These are phyloP conservation scores for Saksenaea oblongispora DNA, from an alignment of 371 early-diverging fungal genomes.

Conservation along the genomic window DNA sequence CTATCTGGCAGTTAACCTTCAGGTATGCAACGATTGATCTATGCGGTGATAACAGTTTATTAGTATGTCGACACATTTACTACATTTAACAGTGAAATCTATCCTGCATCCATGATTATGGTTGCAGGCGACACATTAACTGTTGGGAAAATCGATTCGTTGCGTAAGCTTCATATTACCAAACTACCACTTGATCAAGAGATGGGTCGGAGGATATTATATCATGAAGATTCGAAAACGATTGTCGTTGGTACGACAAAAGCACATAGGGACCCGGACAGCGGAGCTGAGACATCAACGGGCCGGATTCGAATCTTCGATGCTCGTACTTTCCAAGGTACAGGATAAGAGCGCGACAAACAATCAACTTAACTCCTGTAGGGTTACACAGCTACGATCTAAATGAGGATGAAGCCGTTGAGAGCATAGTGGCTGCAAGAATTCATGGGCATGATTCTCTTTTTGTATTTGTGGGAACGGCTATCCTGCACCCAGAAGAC, in stretches of 20 bases:
- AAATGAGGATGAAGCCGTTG: slow-evolving; percentile 44
- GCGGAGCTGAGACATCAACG: slow-evolving; percentile 42
- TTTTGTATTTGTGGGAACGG: slow-evolving; percentile 65
- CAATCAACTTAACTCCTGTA: slow-evolving; percentile 6
- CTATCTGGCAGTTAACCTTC: slow-evolving; percentile 80
- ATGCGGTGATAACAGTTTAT: slow-evolving; percentile 1
- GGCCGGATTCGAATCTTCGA: slow-evolving; percentile 71
- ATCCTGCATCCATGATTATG: slow-evolving; percentile 63
- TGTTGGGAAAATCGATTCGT: slow-evolving; percentile 76
- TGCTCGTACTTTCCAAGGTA: slow-evolving; percentile 74
- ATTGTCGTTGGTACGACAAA: slow-evolving; percentile 61
- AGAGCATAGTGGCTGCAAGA: slow-evolving; percentile 33
- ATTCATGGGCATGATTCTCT: slow-evolving; percentile 33
- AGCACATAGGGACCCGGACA: slow-evolving; percentile 25
- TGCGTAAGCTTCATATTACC: slow-evolving; percentile 82
- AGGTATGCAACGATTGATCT: slow-evolving; percentile 36
- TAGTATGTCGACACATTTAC: slow-evolving; percentile 61
- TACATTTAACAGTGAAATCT: slow-evolving; percentile 53
- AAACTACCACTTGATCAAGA: slow-evolving; percentile 64
- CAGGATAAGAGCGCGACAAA: slow-evolving; percentile 11
- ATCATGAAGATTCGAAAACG: slow-evolving; percentile 52
- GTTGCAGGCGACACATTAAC: slow-evolving; percentile 59
- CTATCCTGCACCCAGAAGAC: slow-evolving; percentile 37
- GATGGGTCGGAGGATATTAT: slow-evolving; percentile 71
- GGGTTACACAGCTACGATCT: slow-evolving; percentile 38